Conservation (phyloP, 331 rosid genomes). For the Rhamnella rubrinervis region DNA sequence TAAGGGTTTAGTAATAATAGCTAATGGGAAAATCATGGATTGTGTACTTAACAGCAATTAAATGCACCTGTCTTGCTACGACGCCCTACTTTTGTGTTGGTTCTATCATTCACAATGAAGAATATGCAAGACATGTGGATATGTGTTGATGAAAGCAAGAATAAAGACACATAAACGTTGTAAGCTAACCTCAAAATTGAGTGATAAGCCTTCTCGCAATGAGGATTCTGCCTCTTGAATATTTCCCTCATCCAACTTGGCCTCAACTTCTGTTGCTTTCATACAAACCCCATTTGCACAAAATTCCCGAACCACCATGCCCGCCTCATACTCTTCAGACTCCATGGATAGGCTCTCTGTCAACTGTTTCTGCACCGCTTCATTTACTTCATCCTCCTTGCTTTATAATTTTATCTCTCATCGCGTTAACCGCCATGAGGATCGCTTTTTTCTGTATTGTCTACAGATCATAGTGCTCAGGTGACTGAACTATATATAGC, state of each 20-base stretch:
- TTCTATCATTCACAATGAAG: background rate
- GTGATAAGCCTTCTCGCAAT: constrained; percentile 78
- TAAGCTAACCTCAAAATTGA: constrained; percentile 77
- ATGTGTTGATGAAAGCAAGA: background rate
- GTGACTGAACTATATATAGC: background rate
- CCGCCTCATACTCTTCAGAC: constrained; percentile 45
- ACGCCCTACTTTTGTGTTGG: too few relatives aligned
- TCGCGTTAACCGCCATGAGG: constrained; percentile 16
- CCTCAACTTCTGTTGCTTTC: constrained; percentile 65
- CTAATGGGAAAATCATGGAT: too few relatives aligned
- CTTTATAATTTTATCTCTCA: constrained; percentile 11
- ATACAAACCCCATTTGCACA: constrained; percentile 62
- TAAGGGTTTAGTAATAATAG: too few relatives aligned
- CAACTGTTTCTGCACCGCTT: constrained; percentile 25
- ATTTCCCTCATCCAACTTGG: constrained; percentile 89
- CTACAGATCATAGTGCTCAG: constrained; percentile 4
- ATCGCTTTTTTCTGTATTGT: background rate
- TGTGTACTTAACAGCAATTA: too few relatives aligned
- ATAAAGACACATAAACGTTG: background rate
- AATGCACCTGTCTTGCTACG: too few relatives aligned
- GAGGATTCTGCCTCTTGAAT: constrained; percentile 93
- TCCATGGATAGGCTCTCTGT: constrained; percentile 54
- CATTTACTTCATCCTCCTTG: constrained; percentile 16
- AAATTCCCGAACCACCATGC: constrained; percentile 47
- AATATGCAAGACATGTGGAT: background rate